These are phyloP conservation scores for Wickerhamiella lipophila DNA, from an alignment of 805 yeast genomes.

Conservation along the genomic window DNA sequence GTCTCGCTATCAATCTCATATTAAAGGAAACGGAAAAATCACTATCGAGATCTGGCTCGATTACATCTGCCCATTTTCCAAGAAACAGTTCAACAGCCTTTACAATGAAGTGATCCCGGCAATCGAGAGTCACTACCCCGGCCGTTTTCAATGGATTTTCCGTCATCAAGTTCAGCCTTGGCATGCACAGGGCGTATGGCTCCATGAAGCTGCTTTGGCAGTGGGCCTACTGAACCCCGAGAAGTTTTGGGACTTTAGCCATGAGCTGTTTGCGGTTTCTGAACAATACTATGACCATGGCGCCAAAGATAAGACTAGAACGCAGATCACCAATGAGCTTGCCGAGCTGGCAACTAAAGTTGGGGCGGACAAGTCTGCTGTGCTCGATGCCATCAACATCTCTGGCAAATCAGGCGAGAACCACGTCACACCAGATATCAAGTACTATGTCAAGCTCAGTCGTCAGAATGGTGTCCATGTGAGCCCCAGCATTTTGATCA, in stretches of 20 bases:
- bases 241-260: slow-evolving; percentile 45
- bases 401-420: slow-evolving; percentile 45
- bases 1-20: slow-evolving; percentile 19
- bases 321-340: slow-evolving; percentile 42
- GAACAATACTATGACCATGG: slow-evolving; percentile 49
- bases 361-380: slow-evolving; percentile 31
- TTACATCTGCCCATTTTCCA: slow-evolving; percentile 55
- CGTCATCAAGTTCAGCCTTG: slow-evolving; percentile 79
- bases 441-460: slow-evolving; percentile 58
- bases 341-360: slow-evolving; percentile 37
- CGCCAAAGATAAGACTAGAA: slow-evolving; percentile 41
- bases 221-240: slow-evolving; percentile 44
- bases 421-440: slow-evolving; percentile 46
- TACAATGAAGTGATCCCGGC: slow-evolving; percentile 41
- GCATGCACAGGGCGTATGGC: slow-evolving; percentile 62
- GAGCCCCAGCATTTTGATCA: slow-evolving; percentile 66
- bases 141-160: slow-evolving; percentile 46
- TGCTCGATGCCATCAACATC: slow-evolving; percentile 28
- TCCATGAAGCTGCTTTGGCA: slow-evolving; percentile 61
- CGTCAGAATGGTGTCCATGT: slow-evolving; percentile 72
- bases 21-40: slow-evolving; percentile 19
- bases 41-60: slow-evolving; percentile 23
- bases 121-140: slow-evolving; percentile 35
- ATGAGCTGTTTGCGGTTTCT: slow-evolving; percentile 44
- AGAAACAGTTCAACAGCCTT: slow-evolving; percentile 48